Conservation (phyloP, 306 rosid genomes). For the Herpetospermum pedunculosum region DNA sequence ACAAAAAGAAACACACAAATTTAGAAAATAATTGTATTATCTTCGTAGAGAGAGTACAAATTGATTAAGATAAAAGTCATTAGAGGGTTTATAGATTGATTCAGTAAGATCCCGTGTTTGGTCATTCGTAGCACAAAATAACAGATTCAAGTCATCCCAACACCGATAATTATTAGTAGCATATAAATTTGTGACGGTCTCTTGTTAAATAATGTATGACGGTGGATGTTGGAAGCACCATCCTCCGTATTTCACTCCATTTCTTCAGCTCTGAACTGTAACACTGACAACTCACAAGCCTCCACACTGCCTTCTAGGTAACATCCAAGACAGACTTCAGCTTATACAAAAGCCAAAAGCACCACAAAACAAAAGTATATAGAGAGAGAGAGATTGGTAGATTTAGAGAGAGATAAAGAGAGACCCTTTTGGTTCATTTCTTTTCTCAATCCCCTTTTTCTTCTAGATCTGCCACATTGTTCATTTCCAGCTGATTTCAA, state of each 20-base stretch:
- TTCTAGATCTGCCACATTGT: background rate
- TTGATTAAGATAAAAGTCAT: no score
- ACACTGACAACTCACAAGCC: constrained; percentile 4
- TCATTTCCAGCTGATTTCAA: background rate
- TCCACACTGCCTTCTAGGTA: background rate
- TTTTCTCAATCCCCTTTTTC: background rate
- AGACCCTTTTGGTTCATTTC: background rate
- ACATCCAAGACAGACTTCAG: background rate
- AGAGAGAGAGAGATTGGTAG: background rate
- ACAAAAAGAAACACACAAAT: no score
- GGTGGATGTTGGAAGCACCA: background rate
- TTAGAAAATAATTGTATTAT: no score
- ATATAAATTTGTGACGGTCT: no score
- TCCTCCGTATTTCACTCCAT: background rate
- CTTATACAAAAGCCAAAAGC: background rate
- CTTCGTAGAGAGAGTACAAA: no score
- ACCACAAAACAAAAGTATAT: background rate
- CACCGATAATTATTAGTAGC: no score
- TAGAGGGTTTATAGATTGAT: no score
- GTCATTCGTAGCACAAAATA: no score
- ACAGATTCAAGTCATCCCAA: no score
- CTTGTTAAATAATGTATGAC: no score
- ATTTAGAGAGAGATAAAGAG: background rate
- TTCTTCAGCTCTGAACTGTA: background rate
- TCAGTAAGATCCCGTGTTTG: no score